Base-by-base conservation (phyloP, 495 filamentous ascomycete species). In the Aspergillus kassunensis region DNA sequence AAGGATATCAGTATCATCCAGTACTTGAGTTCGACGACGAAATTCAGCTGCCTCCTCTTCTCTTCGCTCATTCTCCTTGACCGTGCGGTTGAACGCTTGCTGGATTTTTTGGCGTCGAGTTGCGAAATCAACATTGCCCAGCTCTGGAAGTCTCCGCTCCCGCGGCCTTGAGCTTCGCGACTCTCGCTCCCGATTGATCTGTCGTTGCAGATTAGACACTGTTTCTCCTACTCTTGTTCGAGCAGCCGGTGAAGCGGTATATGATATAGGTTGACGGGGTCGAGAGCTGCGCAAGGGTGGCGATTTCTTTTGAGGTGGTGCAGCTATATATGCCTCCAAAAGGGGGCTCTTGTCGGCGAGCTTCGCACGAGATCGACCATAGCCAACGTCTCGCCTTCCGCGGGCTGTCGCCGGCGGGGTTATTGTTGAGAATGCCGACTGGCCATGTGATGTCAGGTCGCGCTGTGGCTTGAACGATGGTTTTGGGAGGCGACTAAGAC, bases 251-350 rank as follows among this genome's bases (percentile, higher is more conserved):
- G 50, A 34, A 9, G 78, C 74, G n/a, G 87, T 87, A 35, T 80
- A 76, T 25, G 89, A 89, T 25, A 95, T 84, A 9, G 87, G 86
- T 64, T 88, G 85, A 24, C 91, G 77, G 16, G 89, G 88, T 34
- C 88, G 77, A 9, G 91, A 95, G 56, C 89, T 91, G 51, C 91
- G 81, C 18, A 96, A 71, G 11, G 83, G 85, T 0, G 91, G 91
- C 4, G 86, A 89, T 49, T 79, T 80, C 48, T 83, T 82, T 6
- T 78, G 78, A 25, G 69, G 74, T 10, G 84, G 80, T 15, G 78
- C 75, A 45, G 80, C 76, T 54, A 89, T 84, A 68, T 85, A 85
- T n/a, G 83, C 86, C 46, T 79, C 74, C 13, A 88, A 63, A 35
- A 70, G 78, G 19, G 77, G 75, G 47, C 72, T 78, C 49, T 66